Evolutionary conservation across 345 rosid genomes (phyloP).

Genomic region (Leavenworthia alabamica): DNA sequence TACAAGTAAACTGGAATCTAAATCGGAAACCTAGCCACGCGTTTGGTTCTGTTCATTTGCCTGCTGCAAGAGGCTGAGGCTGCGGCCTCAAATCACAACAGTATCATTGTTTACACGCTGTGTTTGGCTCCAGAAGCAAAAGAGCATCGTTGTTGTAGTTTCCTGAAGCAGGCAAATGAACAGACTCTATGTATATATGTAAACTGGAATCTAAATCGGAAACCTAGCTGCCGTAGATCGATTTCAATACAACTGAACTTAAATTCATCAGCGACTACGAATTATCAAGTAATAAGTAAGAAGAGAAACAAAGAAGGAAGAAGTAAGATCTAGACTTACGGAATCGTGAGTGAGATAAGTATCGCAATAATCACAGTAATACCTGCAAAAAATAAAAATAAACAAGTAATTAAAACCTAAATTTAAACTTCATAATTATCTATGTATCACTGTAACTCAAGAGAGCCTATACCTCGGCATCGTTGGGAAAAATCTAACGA

Average conservation of each 20-base stretch:
- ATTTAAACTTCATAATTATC: not conserved
- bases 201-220: slow-evolving; percentile 30
- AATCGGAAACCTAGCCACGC: too few species aligned
- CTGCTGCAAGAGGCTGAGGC: too few species aligned
- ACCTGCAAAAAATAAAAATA: slow-evolving; percentile 43
- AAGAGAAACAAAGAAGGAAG: too few species aligned
- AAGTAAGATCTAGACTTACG: slow-evolving; percentile 38
- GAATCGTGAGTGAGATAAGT: slow-evolving; percentile 98
- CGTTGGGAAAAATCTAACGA: not conserved
- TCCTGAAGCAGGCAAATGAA: too few species aligned
- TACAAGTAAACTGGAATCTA: too few species aligned
- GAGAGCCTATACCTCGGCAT: slow-evolving; percentile 34
- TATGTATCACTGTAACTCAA: not conserved
- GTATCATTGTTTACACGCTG: too few species aligned
- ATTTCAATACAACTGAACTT: not conserved
- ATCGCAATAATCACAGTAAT: slow-evolving; percentile 97
- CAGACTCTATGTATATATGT: too few species aligned
- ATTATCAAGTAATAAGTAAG: not conserved
- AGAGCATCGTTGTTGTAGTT: too few species aligned
- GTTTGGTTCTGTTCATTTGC: too few species aligned
- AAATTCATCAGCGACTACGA: too few species aligned
- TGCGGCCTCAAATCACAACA: too few species aligned
- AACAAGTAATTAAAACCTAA: slow-evolving; percentile 14
- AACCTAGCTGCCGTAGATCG: slow-evolving; percentile 16
- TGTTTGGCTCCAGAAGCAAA: too few species aligned